Evolutionary conservation across 148 eudicot species (phyloP).

Genomic region (Fagopyrum tataricum): DNA sequence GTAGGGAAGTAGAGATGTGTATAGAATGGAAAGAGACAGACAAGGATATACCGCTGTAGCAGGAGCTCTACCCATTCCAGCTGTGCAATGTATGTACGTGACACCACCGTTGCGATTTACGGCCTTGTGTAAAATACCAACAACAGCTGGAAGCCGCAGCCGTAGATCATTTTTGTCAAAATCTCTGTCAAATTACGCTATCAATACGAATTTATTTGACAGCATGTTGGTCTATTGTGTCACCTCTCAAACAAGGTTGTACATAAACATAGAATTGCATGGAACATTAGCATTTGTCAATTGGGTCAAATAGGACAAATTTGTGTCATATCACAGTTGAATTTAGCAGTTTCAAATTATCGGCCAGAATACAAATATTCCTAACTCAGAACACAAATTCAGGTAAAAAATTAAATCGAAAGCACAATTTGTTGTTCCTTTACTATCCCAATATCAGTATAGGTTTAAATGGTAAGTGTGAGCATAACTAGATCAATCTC

Average conservation of each 20-base stretch:
- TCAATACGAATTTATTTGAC: not conserved
- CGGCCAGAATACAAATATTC: not conserved
- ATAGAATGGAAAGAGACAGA: not conserved
- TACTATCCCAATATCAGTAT: not conserved
- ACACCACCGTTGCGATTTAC: slow-evolving; percentile 69
- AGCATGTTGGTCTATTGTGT: not conserved
- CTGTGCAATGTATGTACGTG: slow-evolving; percentile 92
- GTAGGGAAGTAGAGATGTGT: not conserved
- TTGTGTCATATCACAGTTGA: not conserved
- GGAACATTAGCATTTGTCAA: not conserved
- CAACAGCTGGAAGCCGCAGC: slow-evolving; percentile 85
- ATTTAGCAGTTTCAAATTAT: not conserved
- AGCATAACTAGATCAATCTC: not conserved
- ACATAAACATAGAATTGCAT: not conserved
- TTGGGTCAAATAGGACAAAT: not conserved
- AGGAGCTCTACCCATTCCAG: slow-evolving; percentile 98
- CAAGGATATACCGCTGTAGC: slow-evolving; percentile 65
- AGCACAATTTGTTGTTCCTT: not conserved
- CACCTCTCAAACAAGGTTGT: not conserved
- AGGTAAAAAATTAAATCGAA: not conserved
- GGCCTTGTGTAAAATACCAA: slow-evolving; percentile 68
- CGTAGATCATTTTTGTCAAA: slow-evolving; percentile 86
- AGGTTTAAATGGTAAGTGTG: not conserved
- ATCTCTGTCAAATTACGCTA: slow-evolving; percentile 45
- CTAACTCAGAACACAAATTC: not conserved